Evolutionary conservation across 202 grass and related monocot genomes (phyloP).

Genomic region (Zoysia matrella): DNA sequence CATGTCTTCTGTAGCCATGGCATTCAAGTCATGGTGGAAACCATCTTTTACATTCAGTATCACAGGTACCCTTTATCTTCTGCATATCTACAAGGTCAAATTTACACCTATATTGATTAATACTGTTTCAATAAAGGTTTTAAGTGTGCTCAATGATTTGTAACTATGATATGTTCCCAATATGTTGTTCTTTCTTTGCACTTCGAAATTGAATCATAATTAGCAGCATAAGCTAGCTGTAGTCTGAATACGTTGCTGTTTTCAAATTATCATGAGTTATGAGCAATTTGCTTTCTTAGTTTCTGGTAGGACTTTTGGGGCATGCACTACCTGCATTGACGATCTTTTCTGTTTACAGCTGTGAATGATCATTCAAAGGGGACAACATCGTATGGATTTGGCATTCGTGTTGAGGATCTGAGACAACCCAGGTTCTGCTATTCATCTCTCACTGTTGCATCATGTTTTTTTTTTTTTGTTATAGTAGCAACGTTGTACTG

Average conservation of each 20-base stretch:
- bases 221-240: not conserved
- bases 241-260: constrained; percentile 13
- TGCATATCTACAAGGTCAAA: not conserved
- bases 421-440: constrained; percentile 74
- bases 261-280: not conserved
- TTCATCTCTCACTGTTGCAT: not conserved
- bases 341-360: constrained; percentile 50
- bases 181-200: not conserved
- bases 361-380: constrained; percentile 70
- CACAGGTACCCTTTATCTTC: constrained; percentile 52
- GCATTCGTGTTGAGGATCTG: constrained; percentile 86
- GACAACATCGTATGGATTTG: constrained; percentile 76
- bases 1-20: constrained; percentile 73
- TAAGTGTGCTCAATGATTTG: not conserved
- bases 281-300: not conserved
- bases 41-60: constrained; percentile 89
- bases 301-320: not conserved
- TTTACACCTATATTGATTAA: not conserved
- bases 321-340: not conserved
- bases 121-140: not conserved
- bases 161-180: not conserved
- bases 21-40: constrained; percentile 98
- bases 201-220: not conserved
- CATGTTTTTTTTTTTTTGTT: not conserved
- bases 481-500: not conserved